Evolutionary conservation across 1,284 basidiomycete species (phyloP).

Genomic region (Cryptococcus sp.): DNA sequence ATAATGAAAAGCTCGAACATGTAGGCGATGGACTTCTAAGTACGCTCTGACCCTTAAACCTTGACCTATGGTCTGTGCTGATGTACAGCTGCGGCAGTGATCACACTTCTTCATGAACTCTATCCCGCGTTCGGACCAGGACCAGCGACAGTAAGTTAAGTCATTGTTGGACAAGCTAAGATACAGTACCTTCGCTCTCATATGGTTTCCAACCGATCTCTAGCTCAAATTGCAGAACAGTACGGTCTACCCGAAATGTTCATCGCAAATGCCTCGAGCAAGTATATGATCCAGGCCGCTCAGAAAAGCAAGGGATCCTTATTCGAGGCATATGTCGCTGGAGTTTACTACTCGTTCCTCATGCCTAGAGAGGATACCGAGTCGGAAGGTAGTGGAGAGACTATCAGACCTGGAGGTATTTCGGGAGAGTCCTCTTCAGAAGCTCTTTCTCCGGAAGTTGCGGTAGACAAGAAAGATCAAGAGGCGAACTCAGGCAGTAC

Average conservation of each 20-base stretch:
- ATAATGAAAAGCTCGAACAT: slow-evolving; percentile 45
- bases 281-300: background rate
- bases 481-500: background rate
- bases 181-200: slow-evolving; percentile 28
- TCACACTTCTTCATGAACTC: background rate
- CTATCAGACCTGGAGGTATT: no score
- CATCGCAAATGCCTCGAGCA: slow-evolving; percentile 10
- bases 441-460: no score
- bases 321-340: slow-evolving; percentile 40
- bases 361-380: background rate
- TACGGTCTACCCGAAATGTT: slow-evolving; percentile 24
- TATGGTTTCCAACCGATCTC: slow-evolving; percentile 30
- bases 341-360: slow-evolving; percentile 33
- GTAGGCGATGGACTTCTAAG: slow-evolving; percentile 37
- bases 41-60: slow-evolving; percentile 9
- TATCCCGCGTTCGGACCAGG: background rate
- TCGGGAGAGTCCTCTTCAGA: no score
- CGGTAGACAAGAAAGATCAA: no score
- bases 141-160: background rate
- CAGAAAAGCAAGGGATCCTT: slow-evolving; percentile 25
- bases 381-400: no score
- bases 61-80: background rate
- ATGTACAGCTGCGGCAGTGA: background rate
- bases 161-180: slow-evolving; percentile 1
- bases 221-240: slow-evolving; percentile 26